Evolutionary conservation across 2,329 filamentous ascomycete species (phyloP), one percentile per base, ranked within the genome.

Genomic region (Corinectria fuckeliana): DNA sequence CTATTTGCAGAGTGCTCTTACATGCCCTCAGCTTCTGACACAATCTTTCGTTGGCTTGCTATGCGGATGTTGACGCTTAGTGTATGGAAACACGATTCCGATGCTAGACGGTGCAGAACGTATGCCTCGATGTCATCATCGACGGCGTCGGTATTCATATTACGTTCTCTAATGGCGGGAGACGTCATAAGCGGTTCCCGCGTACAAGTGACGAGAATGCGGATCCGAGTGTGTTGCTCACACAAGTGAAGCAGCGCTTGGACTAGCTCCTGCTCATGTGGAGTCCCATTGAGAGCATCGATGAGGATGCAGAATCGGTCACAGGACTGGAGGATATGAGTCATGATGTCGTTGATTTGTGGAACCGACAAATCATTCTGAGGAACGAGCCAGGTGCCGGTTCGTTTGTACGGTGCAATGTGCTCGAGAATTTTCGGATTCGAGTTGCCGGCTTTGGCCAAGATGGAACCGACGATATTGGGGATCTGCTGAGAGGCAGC

Each of bases 381-480:
- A 9, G 62, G 60, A 9, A 69, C 64, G 18, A 67, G 56, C 3
- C 30, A 42, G 1, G 55, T 44, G n/a, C 38, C 44, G 2, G 41
- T 30, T 13, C 47, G 62, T 3, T 55, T 62, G 16, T 67, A 64
- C 2, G 56, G 62, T 16, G 59, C 50, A 26, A 68, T 57, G 23
- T 62, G 50, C n/a, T 65, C 48, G 14, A 66, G 59, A 18, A 69
- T 51, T 1, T 61, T 53, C 10, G 64, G 63, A 2, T 44, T 47
- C 5, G 49, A 34, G 38, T 38, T 39, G 20, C 49, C 61, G 4
- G 70, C 55, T 32, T 72, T 66, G 18, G 68, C 67, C 13, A 72
- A 56, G 16, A 74, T 57, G 36, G 69, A 72, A 39, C 68, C 69
- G 50, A 74, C 64, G n/a, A 73, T 60, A 44, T 71, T 71, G 32